Evolutionary conservation across 2,329 filamentous ascomycete species (phyloP), one percentile per base, ranked within the genome.

Genomic region (Monosporascus ibericus): DNA sequence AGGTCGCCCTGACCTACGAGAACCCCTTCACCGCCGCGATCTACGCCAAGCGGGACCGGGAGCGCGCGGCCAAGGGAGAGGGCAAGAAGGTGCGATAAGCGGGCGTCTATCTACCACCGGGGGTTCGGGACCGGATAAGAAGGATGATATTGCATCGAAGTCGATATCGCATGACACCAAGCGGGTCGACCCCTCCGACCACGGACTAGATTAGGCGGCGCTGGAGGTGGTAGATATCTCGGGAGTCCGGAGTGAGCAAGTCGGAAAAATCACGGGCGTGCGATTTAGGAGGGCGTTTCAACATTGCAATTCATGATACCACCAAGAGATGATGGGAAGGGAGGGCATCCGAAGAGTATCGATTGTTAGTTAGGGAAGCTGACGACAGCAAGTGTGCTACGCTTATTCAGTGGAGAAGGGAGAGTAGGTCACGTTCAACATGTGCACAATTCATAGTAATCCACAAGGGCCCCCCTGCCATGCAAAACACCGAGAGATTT

Each of bases 1-100:
- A 85, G 66, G 72, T 96, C 56, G 92, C 92, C 11, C 77, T 96
- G 66, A 77, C 77, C 63, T 96, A 85, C 74, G 92, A 97, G 77
- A 92, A 97, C 71, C 92, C 92, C 5, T 99, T 97, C 73, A 99
- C 94, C 6, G 83, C 84, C 3, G 88, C 81, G 59, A 99, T 99
- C 66, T 99, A 97, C 70, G 87, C 86, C 60, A 95, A 94, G 83
- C 80, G 89, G 55, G 88, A 91, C 52, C 72, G 72, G 52, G 77
- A 82, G 66, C 75, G 77, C 58, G 78, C 75, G 30, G 73, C 54
- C 20, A 71, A 65, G 57, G 62, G 53, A 44, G 69, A 72, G 52
- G 70, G 69, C 61, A 81, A 81, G 73, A 82, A 82, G 72, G 68
- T 72, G 59, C 74, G 73, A 58, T 81, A 69, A 72, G 27, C 27